phyloP scores from a whole-genome alignment of 768 basidiomycete genomes.

The Thelephora ganbajun region DNA sequence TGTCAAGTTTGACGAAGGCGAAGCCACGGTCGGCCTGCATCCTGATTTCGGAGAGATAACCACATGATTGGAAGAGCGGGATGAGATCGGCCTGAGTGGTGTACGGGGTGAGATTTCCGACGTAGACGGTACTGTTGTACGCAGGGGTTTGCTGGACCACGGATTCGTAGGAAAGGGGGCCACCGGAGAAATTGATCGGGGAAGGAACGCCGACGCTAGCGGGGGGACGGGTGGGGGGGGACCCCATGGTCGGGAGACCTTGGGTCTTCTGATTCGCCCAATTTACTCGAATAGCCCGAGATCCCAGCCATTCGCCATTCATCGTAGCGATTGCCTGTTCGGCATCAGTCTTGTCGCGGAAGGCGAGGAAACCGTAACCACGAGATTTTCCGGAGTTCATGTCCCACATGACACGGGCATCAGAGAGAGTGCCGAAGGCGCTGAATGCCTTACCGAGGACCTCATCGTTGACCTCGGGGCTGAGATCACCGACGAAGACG shows the following conservation, averaged over 20 bases:
- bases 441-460: slow-evolving; percentile 94
- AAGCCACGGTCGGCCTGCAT: slow-evolving; percentile 99
- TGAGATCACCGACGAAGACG: slow-evolving; percentile 99
- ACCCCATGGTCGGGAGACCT: slow-evolving; percentile 22
- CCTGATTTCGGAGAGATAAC: slow-evolving; percentile 95
- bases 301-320: slow-evolving; percentile 99
- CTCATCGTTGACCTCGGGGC: slow-evolving; percentile 96
- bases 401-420: slow-evolving; percentile 99
- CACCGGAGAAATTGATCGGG: slow-evolving; percentile 83
- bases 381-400: slow-evolving; percentile 99
- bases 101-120: slow-evolving; percentile 96
- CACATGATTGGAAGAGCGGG: slow-evolving; percentile 95
- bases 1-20: slow-evolving; percentile 97
- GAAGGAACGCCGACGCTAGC: slow-evolving; percentile 32
- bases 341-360: slow-evolving; percentile 97
- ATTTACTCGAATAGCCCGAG: slow-evolving; percentile 96
- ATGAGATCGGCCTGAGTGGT: slow-evolving; percentile 96
- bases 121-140: slow-evolving; percentile 94
- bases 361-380: slow-evolving; percentile 96
- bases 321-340: slow-evolving; percentile 99
- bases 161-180: slow-evolving; percentile 83
- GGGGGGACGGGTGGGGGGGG: slow-evolving; percentile 4
- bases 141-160: slow-evolving; percentile 88
- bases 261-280: slow-evolving; percentile 99
- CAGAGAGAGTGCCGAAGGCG: slow-evolving; percentile 92